Evolutionary conservation across 2,329 filamentous ascomycete genomes (phyloP).

Genomic region (Xylaria polymorpha): DNA sequence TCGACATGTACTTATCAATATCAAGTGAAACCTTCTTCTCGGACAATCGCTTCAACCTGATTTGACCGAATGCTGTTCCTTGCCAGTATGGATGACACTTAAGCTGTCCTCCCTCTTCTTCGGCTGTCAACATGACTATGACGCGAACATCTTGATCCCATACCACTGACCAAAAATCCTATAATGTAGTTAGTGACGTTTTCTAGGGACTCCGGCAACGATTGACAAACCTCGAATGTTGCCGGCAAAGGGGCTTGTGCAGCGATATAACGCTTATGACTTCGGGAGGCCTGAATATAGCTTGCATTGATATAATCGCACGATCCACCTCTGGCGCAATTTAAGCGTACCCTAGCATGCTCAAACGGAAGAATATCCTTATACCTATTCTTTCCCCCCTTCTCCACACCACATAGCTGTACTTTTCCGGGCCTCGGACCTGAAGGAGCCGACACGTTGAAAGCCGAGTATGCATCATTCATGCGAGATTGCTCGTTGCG

Average conservation of each 20-base stretch:
- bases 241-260: slow-evolving; percentile 93
- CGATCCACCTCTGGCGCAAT: slow-evolving; percentile 71
- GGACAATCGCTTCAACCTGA: slow-evolving; percentile 80
- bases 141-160: slow-evolving; percentile 98
- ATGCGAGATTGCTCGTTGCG: slow-evolving; percentile 90
- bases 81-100: slow-evolving; percentile 98
- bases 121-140: slow-evolving; percentile 95
- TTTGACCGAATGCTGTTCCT: slow-evolving; percentile 78
- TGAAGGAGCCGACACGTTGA: slow-evolving; percentile 56
- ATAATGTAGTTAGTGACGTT: slow-evolving; percentile 46
- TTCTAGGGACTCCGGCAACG: neutral
- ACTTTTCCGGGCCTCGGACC: slow-evolving; percentile 56
- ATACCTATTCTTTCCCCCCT: slow-evolving; percentile 95
- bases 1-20: slow-evolving; percentile 64
- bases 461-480: slow-evolving; percentile 75
- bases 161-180: slow-evolving; percentile 98
- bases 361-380: slow-evolving; percentile 98
- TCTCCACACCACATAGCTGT: slow-evolving; percentile 91
- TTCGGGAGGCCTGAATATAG: slow-evolving; percentile 81
- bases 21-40: slow-evolving; percentile 87
- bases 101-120: slow-evolving; percentile 90
- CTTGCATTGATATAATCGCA: slow-evolving; percentile 98
- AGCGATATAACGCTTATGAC: slow-evolving; percentile 93
- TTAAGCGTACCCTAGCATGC: slow-evolving; percentile 85
- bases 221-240: slow-evolving; percentile 82